Evolutionary conservation across 768 basidiomycete species (phyloP).

Genomic region (Candolleomyces eurysporus): DNA sequence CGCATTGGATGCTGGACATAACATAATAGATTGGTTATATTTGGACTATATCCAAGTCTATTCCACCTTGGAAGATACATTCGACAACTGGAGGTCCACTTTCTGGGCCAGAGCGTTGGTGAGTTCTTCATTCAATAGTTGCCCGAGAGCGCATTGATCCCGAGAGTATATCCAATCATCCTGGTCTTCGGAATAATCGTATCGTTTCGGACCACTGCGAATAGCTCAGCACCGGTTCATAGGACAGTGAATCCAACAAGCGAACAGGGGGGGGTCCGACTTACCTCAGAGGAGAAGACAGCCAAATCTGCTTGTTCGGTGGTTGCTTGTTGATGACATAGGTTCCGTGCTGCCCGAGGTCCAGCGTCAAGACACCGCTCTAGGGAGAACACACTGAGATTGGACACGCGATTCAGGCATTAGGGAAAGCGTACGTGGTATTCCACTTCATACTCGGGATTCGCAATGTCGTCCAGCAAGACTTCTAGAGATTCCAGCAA

Average conservation of each 20-base stretch:
- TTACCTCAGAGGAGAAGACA: constrained; percentile 85
- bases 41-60: not conserved
- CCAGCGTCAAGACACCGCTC: constrained; percentile 90
- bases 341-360: constrained; percentile 72
- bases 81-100: constrained; percentile 29
- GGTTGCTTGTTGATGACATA: constrained; percentile 98
- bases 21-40: not conserved
- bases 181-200: constrained; percentile 61
- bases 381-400: constrained; percentile 26
- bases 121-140: constrained; percentile 71
- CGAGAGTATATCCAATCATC: constrained; percentile 78
- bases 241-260: not conserved
- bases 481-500: constrained; percentile 75
- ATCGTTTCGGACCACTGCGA: constrained; percentile 88
- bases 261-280: constrained; percentile 12
- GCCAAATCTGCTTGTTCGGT: constrained; percentile 96
- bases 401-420: not conserved
- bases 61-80: constrained; percentile 16
- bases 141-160: constrained; percentile 57
- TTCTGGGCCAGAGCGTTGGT: constrained; percentile 27
- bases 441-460: constrained; percentile 75
- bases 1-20: not conserved
- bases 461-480: constrained; percentile 58
- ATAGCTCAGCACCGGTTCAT: not conserved
- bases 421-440: constrained; percentile 61